Evolutionary conservation across 2,329 filamentous ascomycete genomes (phyloP).

Genomic region (Trichoderma endophyticum): DNA sequence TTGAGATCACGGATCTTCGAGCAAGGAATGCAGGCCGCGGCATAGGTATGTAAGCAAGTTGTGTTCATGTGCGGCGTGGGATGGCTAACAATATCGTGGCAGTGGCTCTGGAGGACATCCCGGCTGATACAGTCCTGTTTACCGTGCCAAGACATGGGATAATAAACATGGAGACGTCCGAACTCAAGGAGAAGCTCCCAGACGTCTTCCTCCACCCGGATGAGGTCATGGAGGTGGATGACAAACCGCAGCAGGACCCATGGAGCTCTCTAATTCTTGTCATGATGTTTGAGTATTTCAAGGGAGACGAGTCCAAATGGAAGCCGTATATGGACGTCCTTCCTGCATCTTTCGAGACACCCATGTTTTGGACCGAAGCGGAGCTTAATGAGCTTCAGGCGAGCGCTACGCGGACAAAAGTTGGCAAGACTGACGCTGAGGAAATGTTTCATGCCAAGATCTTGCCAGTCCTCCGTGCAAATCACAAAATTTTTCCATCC

Average conservation of each 20-base stretch:
- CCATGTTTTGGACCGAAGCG: constrained; percentile 80
- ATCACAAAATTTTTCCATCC: constrained; percentile 43
- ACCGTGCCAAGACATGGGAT: constrained; percentile 70
- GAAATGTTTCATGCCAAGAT: constrained; percentile 59
- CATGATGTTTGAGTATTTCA: constrained; percentile 73
- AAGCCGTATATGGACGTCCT: constrained; percentile 74
- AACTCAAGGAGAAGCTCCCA: constrained; percentile 57
- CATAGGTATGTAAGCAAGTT: constrained; percentile 42
- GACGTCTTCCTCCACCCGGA: constrained; percentile 47
- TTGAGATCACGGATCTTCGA: constrained; percentile 52
- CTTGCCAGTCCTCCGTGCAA: constrained; percentile 47
- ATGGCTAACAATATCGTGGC: constrained; percentile 17
- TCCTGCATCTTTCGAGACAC: constrained; percentile 69
- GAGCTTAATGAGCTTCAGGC: constrained; percentile 74
- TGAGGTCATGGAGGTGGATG: constrained; percentile 38
- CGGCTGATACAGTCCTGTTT: constrained; percentile 74
- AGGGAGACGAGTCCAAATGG: constrained; percentile 63
- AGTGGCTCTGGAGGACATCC: constrained; percentile 71
- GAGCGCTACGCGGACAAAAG: constrained; percentile 71
- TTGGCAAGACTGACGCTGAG: constrained; percentile 71
- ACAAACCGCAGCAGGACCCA: constrained; percentile 43
- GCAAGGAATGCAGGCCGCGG: constrained; percentile 51
- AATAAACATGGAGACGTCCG: constrained; percentile 70
- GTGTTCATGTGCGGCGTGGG: neutral
- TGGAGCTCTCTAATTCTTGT: constrained; percentile 67